Evolutionary conservation across 2,329 filamentous ascomycete species (phyloP), one percentile per base, ranked within the genome.

Genomic region (Penicillium digitatum): DNA sequence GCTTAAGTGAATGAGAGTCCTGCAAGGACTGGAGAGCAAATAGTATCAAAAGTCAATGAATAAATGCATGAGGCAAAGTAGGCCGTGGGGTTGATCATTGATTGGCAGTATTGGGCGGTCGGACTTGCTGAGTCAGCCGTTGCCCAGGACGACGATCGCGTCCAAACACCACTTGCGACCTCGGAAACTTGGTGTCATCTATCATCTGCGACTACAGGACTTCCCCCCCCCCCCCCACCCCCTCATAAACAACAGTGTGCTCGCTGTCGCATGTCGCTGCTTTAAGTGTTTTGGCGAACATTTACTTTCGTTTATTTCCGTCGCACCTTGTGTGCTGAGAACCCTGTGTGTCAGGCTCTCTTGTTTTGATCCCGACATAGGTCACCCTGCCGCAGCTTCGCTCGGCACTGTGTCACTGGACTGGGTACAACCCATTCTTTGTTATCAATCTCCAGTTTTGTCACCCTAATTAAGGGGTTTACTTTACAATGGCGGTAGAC

Each of bases 401-500:
- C 53, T 57, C 47, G 55, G 54, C 61, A 52, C 42, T 54, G 49
- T 55, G 44, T 57, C 54, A 48, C 52, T 58, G 50, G 52, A 58
- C 52, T 56, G 45, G 51, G 53, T 52, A 52, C 54, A 54, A 43
- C 45, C 53, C 50, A 54, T 57, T 61, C 54, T 43, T 57, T 57
- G 55, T 22, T 32, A 60, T 52, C 55, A 42, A 35, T 42, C 43
- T 45, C 22, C 24, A 40, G 18, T 37, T 38, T 48, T 50, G 37
- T 47, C 34, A 35, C 39, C 61, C 44, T 44, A 20, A n/a, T 24
- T 57, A 48, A 61, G 59, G 58, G 37, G 29, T 22, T 29, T 27
- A 43, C 45, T 29, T 49, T 57, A 56, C 47, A 35, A 76, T 76
- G 74, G 69, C 72, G 51, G 95, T 96, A 86, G 92, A 96, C 76